Percentiles rank a stretch among this genome's conserved stretches.
Evolutionary conservation across 768 basidiomycete species (phyloP).

Genomic region (Phaffia australis): DNA sequence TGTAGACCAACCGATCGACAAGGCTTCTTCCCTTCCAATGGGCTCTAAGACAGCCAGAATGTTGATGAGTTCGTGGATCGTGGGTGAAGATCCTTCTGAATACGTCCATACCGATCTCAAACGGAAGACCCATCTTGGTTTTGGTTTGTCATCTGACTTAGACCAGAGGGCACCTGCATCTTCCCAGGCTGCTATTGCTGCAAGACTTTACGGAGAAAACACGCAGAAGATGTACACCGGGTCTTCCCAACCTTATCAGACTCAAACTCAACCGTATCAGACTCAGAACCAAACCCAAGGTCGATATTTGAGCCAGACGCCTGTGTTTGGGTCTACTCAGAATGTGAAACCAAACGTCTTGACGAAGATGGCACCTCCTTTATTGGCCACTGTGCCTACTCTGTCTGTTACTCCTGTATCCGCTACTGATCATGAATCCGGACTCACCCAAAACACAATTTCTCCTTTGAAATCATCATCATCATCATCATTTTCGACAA

Average conservation of each 20-base stretch:
- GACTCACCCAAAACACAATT: background rate
- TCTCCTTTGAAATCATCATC: too few relatives aligned
- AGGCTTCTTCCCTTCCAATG: too few relatives aligned
- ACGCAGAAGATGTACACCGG: slow-evolving; percentile 1
- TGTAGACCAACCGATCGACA: too few relatives aligned
- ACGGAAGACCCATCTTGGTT: background rate
- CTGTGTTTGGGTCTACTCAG: too few relatives aligned
- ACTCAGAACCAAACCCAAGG: background rate
- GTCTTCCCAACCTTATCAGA: background rate
- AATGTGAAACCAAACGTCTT: background rate
- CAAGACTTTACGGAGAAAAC: background rate
- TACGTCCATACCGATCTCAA: slow-evolving; percentile 12
- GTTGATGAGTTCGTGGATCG: slow-evolving; percentile 18
- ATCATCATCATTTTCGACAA: too few relatives aligned
- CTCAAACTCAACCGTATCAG: slow-evolving; percentile 2
- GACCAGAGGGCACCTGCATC: background rate
- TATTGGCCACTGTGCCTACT: background rate
- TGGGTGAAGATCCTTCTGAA: slow-evolving; percentile 23
- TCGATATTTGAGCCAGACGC: background rate
- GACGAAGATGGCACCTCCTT: background rate
- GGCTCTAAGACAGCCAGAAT: slow-evolving; percentile 5
- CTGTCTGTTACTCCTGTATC: background rate
- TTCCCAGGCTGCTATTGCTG: background rate
- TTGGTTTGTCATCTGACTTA: background rate
- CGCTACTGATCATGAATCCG: background rate